These are phyloP conservation scores for Mycena polygramma DNA, from an alignment of 768 basidiomycete species.

Conservation along the genomic window DNA sequence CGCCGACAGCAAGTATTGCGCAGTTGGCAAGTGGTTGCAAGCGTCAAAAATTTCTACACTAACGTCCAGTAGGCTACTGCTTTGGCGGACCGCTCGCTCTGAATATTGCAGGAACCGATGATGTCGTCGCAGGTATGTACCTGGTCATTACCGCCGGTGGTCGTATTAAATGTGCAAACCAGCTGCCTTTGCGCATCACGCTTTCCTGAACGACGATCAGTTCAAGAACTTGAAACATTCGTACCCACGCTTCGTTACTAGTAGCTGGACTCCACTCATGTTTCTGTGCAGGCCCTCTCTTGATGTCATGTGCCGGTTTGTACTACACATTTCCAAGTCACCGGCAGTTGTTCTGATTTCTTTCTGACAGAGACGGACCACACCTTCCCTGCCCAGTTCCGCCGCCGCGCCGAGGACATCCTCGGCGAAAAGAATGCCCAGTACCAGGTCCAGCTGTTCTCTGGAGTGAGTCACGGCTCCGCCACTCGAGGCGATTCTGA, in stretches of 20 bases:
- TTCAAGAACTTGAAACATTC: constrained; percentile 63
- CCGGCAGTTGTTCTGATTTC: no score
- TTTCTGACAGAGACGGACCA: constrained; percentile 62
- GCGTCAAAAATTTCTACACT: not conserved
- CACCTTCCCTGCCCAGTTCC: constrained; percentile 65
- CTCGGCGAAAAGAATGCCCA: constrained; percentile 61
- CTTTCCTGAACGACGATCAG: constrained; percentile 60
- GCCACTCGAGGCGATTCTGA: constrained; percentile 60
- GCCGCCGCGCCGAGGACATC: constrained; percentile 69
- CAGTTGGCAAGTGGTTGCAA: constrained; percentile 8
- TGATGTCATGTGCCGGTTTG: constrained; percentile 68
- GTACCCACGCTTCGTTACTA: constrained; percentile 29
- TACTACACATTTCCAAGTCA: not conserved
- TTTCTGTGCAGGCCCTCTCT: constrained; percentile 58
- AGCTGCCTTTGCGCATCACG: constrained; percentile 73
- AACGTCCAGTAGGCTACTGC: constrained; percentile 60
- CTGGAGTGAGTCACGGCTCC: constrained; percentile 63
- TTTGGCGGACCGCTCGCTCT: constrained; percentile 69
- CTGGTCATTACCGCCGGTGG: not conserved
- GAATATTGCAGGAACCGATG: constrained; percentile 59
- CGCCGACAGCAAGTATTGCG: constrained; percentile 23
- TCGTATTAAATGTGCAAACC: not conserved
- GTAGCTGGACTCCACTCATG: not conserved
- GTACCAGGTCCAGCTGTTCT: constrained; percentile 72
- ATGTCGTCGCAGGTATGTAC: constrained; percentile 61